Evolutionary conservation across 192 early-diverging fungal species (phyloP).

Genomic region (Funneliformis geosporum): DNA sequence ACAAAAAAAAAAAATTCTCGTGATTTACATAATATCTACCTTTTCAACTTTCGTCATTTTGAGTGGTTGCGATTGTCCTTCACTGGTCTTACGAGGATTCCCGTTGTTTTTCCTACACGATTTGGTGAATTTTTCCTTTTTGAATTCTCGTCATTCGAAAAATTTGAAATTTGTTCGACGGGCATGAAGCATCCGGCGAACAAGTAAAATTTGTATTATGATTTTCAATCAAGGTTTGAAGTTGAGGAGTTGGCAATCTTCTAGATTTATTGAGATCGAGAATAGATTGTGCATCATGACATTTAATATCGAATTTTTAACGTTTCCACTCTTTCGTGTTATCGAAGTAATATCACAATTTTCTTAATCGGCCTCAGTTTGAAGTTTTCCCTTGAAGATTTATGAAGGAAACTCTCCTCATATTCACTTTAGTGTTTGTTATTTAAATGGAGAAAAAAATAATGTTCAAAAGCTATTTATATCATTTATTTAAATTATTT

Average conservation of each 20-base stretch:
- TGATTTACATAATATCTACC: background rate
- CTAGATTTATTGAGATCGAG: no score
- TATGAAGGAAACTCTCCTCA: background rate
- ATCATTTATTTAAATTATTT: no score
- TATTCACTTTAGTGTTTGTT: background rate
- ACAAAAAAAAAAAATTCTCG: background rate
- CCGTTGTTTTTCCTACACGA: background rate
- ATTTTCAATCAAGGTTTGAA: background rate
- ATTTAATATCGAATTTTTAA: background rate
- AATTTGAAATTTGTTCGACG: background rate
- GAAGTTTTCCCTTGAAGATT: background rate
- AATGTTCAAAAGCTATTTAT: no score
- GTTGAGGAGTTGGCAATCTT: no score
- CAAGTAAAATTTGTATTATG: background rate
- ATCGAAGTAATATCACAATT: background rate
- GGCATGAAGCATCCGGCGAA: background rate
- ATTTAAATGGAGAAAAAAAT: background rate
- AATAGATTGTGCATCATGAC: background rate
- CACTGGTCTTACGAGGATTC: background rate
- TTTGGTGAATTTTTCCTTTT: background rate
- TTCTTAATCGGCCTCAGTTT: background rate
- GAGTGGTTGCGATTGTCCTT: background rate
- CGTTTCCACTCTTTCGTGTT: background rate
- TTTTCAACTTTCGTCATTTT: background rate
- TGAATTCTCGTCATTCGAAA: background rate